Evolutionary conservation across 2,329 filamentous ascomycete species (phyloP).

Genomic region (Ceratocystis huliohia): DNA sequence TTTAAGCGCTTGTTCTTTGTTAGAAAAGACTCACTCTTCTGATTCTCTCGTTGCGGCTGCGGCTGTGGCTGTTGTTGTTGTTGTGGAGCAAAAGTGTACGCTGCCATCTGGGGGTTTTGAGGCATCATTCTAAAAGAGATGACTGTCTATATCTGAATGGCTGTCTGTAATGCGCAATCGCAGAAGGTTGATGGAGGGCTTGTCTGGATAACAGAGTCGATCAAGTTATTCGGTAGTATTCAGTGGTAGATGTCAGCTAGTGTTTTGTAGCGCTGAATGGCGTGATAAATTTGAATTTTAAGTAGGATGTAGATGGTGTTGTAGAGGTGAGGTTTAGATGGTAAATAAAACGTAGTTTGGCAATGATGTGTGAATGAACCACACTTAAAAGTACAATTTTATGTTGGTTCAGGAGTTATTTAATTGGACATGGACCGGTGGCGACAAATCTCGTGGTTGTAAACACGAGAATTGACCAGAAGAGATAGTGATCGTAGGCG

Average conservation of each 20-base stretch:
- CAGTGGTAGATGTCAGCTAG: neutral
- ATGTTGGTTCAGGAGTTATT: neutral
- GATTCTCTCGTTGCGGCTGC: conserved; percentile 26
- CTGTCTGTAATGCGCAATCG: neutral
- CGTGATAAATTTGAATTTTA: too few species aligned
- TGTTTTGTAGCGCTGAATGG: neutral
- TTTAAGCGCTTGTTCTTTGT: neutral
- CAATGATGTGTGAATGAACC: neutral
- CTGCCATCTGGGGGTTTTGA: conserved; percentile 57
- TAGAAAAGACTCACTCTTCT: conserved; percentile 18
- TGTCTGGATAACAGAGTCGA: neutral
- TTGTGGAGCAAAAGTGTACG: conserved; percentile 61
- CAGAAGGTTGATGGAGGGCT: neutral
- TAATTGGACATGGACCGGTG: conserved; percentile 31
- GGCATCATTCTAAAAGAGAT: conserved; percentile 47
- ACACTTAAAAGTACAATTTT: neutral
- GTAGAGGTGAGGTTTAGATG: too few species aligned
- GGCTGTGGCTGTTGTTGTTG: conserved; percentile 32
- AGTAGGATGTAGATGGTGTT: too few species aligned
- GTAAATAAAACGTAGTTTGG: neutral
- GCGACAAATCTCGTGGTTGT: conserved; percentile 8
- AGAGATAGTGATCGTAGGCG: neutral
- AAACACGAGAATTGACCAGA: conserved; percentile 4
- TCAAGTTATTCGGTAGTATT: neutral
- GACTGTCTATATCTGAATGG: neutral